phyloP scores from a whole-genome alignment of 768 basidiomycete genomes.

The Tricholoma furcatifolium region DNA sequence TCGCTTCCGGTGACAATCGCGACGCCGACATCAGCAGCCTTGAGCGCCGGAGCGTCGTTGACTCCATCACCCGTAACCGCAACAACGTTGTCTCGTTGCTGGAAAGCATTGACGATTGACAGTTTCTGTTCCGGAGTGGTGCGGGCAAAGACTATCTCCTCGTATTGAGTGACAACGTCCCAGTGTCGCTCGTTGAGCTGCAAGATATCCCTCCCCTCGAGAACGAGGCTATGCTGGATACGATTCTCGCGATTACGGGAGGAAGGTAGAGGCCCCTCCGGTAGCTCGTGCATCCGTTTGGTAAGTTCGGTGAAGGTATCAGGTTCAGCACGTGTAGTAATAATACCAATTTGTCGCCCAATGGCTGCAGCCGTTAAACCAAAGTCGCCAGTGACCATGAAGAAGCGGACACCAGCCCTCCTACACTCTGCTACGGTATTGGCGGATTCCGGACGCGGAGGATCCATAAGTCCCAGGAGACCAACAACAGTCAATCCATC shows the following conservation, averaged over 20 bases:
- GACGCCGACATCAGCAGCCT: conserved; percentile 55
- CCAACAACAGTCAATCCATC: conserved; percentile 45
- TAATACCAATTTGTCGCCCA: conserved; percentile 42
- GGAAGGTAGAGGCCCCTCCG: conserved; percentile 4
- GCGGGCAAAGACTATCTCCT: conserved; percentile 50
- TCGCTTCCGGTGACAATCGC: conserved; percentile 43
- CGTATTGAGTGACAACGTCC: conserved; percentile 38
- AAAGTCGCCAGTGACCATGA: conserved; percentile 61
- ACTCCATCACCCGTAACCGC: conserved; percentile 60
- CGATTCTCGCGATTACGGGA: conserved; percentile 27
- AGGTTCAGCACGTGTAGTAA: conserved; percentile 32
- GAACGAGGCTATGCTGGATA: conserved; percentile 33
- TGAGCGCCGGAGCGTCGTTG: conserved; percentile 51
- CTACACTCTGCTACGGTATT: conserved; percentile 45
- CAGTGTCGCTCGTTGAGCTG: conserved; percentile 35
- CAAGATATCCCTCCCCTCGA: conserved; percentile 45
- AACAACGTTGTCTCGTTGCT: conserved; percentile 46
- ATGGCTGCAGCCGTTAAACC: conserved; percentile 52
- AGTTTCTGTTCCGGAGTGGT: conserved; percentile 60
- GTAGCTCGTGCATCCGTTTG: conserved; percentile 8
- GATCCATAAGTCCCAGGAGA: conserved; percentile 54
- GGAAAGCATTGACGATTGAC: conserved; percentile 53
- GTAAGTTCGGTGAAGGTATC: conserved; percentile 11
- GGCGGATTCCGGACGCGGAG: conserved; percentile 50
- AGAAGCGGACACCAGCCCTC: conserved; percentile 49